Evolutionary conservation across 306 rosid species (phyloP).

Genomic region (Fragaria iinumae): DNA sequence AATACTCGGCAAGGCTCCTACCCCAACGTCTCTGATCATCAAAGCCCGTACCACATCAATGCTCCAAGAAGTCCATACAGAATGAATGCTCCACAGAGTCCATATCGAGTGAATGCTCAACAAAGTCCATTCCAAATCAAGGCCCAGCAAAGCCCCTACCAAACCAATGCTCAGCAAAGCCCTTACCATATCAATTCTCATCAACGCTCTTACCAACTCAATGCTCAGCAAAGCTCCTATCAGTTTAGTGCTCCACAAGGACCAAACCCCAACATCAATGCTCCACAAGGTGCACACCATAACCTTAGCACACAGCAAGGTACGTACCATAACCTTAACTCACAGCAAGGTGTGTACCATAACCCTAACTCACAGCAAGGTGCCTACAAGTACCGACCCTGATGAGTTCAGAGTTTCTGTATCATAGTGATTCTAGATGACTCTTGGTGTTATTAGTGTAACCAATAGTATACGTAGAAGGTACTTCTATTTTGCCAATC

Average conservation of each 20-base stretch:
- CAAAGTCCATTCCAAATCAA: constrained; percentile 20
- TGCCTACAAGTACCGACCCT: constrained; percentile 24
- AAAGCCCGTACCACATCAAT: constrained; percentile 14
- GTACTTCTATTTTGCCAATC: not conserved
- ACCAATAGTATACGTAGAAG: not conserved
- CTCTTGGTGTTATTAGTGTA: not conserved
- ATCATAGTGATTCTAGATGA: not conserved
- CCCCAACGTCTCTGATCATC: not conserved
- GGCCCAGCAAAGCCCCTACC: constrained; percentile 13
- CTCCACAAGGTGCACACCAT: constrained; percentile 17
- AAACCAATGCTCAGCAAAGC: constrained; percentile 10
- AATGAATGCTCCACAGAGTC: constrained; percentile 19
- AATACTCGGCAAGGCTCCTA: constrained; percentile 14
- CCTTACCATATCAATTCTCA: constrained; percentile 14
- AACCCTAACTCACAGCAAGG: constrained; percentile 23
- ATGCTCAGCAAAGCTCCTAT: constrained; percentile 23
- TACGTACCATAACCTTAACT: constrained; percentile 2
- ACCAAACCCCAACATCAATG: constrained; percentile 21
- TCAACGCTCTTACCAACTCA: constrained; percentile 19
- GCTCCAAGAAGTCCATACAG: constrained; percentile 16
- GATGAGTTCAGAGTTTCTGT: constrained; percentile 4
- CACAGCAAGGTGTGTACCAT: constrained; percentile 15
- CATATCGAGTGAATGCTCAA: constrained; percentile 15
- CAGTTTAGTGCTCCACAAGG: constrained; percentile 28
- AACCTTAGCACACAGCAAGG: constrained; percentile 22